Evolutionary conservation across 2,329 filamentous ascomycete species (phyloP), one percentile per base, ranked within the genome.

Genomic region (Raffaelea ambrosiae): DNA sequence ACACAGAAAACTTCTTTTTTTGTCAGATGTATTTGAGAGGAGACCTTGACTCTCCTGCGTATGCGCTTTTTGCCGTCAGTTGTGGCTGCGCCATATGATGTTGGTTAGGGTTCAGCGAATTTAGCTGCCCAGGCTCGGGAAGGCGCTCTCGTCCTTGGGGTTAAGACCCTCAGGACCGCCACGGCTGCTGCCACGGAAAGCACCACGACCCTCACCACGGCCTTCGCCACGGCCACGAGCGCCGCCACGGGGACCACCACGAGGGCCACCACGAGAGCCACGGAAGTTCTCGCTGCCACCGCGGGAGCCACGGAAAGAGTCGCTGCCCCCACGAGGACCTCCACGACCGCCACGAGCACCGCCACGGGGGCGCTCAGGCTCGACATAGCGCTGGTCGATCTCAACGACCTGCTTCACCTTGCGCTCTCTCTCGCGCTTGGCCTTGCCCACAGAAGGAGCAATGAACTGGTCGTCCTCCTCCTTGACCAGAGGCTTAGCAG

Each of bases 381-480:
- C 86, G 59, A 87, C 76, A 66, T 78, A 88, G 63, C 86, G 80
- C 72, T 89, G 81, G 69, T 95, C 90, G 57, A 96, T 87, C 63
- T 95, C 88, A 61, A 97, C 67, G 65, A 86, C 70, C 69, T 87
- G 81, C 84, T 96, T 96, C 72, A 86, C 79, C 81, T 93, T 93
- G 73, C 86, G 85, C 76, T 91, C 85, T 65, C 88, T 88, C 74
- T 91, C 82, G 64, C 87, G 86, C 74, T 79, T 76, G 66, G 81
- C 69, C 84, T 96, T 96, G 72, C 84, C 84, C 54, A 73, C 76
- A 57, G 76, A 68, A 59, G 77, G 82, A 61, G 84, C 71, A 63
- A 95, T 84, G 79, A 87, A 96, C 59, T 85, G 81, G 60, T 88
- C 82, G 47, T 79, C 77, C 13, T 81, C 77, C 19, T 81, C 73